These are phyloP conservation scores for Salvia sclarea DNA, from an alignment of 305 asterid genomes.

Conservation along the genomic window DNA sequence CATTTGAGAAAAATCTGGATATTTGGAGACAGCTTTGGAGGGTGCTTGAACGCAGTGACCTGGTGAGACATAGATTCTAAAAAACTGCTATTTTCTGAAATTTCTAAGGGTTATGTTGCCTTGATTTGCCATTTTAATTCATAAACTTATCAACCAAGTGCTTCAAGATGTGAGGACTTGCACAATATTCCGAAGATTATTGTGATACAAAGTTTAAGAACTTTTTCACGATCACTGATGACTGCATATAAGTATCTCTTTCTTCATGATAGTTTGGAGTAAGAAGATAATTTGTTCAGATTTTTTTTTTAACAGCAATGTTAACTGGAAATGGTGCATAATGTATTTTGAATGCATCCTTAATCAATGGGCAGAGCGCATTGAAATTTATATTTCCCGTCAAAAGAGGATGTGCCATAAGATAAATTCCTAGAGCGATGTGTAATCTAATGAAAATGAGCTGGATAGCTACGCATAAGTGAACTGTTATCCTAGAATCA, in stretches of 20 bases:
- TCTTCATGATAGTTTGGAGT: conserved; percentile 5
- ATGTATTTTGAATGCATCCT: not conserved
- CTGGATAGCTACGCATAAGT: not conserved
- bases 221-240: not conserved
- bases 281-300: not conserved
- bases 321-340: not conserved
- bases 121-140: conserved; percentile 3
- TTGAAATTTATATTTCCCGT: not conserved
- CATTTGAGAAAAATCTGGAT: conserved; percentile 96
- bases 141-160: conserved; percentile 15
- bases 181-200: conserved; percentile 8
- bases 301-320: not conserved
- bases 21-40: conserved; percentile 99
- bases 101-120: conserved; percentile 17
- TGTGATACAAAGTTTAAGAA: not conserved
- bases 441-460: not conserved
- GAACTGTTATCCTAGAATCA: not conserved
- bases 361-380: not conserved
- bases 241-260: conserved; percentile 4
- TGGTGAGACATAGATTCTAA: conserved; percentile 56
- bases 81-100: conserved; percentile 9
- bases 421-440: conserved; percentile 7
- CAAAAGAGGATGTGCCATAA: not conserved
- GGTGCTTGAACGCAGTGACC: conserved; percentile 97
- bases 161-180: conserved; percentile 23